Evolutionary conservation across 202 grass and related monocot species (phyloP).

Genomic region (Schoenoplectus tabernaemontani): DNA sequence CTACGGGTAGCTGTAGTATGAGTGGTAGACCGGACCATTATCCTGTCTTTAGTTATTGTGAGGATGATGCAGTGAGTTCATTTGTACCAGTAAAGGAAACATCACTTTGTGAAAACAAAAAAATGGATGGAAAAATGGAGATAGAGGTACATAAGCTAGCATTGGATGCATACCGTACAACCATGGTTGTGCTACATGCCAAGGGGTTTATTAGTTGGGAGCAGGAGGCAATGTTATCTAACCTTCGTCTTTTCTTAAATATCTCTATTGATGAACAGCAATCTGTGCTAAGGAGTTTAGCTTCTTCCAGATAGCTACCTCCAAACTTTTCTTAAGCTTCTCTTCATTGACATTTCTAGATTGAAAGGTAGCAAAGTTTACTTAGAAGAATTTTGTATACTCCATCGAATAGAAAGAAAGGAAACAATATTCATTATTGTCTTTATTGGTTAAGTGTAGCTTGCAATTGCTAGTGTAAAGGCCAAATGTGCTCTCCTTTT

Average conservation of each 20-base stretch:
- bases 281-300: conserved; percentile 32
- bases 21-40: background rate
- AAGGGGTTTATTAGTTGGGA: conserved; percentile 51
- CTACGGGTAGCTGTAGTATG: conserved; percentile 27
- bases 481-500: background rate
- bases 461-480: conserved; percentile 6
- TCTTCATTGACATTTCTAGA: conserved; percentile 4
- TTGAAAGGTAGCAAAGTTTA: conserved; percentile 5
- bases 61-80: conserved; percentile 8
- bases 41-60: conserved; percentile 18
- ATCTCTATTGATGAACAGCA: conserved; percentile 69
- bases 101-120: conserved; percentile 1
- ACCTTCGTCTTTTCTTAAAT: conserved; percentile 54
- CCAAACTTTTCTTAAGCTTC: background rate
- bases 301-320: conserved; percentile 16
- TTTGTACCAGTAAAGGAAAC: background rate
- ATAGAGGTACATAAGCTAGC: conserved; percentile 31
- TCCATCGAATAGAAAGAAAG: conserved; percentile 5
- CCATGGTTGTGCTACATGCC: conserved; percentile 47
- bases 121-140: conserved; percentile 2
- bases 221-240: conserved; percentile 46
- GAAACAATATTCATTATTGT: background rate
- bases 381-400: background rate
- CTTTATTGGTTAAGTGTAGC: background rate
- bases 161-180: conserved; percentile 47